Percentiles rank a stretch among this genome's conserved stretches.
Evolutionary conservation across 257 asterid genomes (phyloP).

Genomic region (Penstemon eatonii): DNA sequence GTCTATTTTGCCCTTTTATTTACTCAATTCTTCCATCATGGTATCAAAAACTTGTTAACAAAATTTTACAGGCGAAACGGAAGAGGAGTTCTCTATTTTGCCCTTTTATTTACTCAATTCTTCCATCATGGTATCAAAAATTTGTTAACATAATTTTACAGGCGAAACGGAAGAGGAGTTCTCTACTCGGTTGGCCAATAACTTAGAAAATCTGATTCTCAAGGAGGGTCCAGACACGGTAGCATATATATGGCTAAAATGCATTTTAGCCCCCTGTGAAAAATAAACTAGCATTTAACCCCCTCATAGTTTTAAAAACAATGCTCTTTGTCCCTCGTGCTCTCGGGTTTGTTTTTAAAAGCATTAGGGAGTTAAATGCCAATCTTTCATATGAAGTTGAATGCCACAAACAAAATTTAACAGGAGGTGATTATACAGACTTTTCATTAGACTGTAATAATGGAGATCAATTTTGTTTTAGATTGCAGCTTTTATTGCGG

Average conservation of each 20-base stretch:
- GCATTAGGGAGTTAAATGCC: no score
- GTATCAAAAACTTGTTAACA: not conserved
- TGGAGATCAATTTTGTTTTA: constrained; percentile 28
- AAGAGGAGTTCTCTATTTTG: constrained; percentile 74
- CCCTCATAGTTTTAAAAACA: not conserved
- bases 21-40: constrained; percentile 2
- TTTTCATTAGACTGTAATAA: no score
- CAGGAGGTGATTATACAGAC: no score
- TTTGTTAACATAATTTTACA: constrained; percentile 29
- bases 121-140: not conserved
- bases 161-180: constrained; percentile 96
- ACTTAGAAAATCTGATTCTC: constrained; percentile 81
- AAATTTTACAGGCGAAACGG: constrained; percentile 68
- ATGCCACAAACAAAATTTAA: no score
- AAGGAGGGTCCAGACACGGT: constrained; percentile 98
- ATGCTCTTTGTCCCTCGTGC: not conserved
- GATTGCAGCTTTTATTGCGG: constrained; percentile 97
- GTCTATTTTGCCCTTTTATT: not conserved
- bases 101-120: no score
- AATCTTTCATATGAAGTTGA: no score
- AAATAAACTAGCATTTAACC: no score
- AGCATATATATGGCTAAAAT: constrained; percentile 17
- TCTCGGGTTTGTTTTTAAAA: no score
- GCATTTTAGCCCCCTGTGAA: no score
- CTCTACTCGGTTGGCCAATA: constrained; percentile 87